Evolutionary conservation across 1,284 basidiomycete genomes (phyloP).

Genomic region (Phylloporus gajari): DNA sequence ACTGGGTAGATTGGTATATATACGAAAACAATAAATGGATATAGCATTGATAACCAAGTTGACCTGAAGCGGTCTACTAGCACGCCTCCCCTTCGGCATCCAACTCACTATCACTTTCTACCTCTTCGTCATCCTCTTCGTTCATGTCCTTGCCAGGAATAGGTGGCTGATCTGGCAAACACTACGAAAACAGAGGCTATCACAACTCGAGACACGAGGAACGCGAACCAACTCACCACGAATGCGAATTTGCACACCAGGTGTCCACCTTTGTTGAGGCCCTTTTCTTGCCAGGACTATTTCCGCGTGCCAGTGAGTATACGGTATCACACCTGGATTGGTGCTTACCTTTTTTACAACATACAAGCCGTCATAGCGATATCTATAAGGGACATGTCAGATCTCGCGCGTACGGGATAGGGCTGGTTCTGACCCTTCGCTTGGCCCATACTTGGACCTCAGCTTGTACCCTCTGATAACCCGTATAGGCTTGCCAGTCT

Average conservation of each 20-base stretch:
- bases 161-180: slow-evolving; percentile 68
- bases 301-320: background rate
- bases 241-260: slow-evolving; percentile 84
- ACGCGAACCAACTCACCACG: slow-evolving; percentile 58
- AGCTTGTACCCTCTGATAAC: slow-evolving; percentile 86
- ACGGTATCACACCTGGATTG: background rate
- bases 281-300: slow-evolving; percentile 77
- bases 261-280: slow-evolving; percentile 70
- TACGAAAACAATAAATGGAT: background rate
- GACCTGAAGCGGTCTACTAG: background rate
- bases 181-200: slow-evolving; percentile 50
- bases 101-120: slow-evolving; percentile 7
- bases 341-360: slow-evolving; percentile 71
- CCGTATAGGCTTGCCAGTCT: slow-evolving; percentile 80
- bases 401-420: background rate
- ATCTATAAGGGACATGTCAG: slow-evolving; percentile 53
- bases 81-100: background rate
- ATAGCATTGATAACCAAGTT: background rate
- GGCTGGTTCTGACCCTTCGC: slow-evolving; percentile 67
- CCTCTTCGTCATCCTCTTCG: slow-evolving; percentile 22
- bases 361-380: slow-evolving; percentile 88
- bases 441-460: slow-evolving; percentile 73
- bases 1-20: background rate
- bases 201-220: background rate
- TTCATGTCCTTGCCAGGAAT: slow-evolving; percentile 52